Percentiles rank a stretch among this genome's conserved stretches.
These are phyloP conservation scores for Yarrowia phangngaensis DNA, from an alignment of 805 yeast species.

Conservation along the genomic window DNA sequence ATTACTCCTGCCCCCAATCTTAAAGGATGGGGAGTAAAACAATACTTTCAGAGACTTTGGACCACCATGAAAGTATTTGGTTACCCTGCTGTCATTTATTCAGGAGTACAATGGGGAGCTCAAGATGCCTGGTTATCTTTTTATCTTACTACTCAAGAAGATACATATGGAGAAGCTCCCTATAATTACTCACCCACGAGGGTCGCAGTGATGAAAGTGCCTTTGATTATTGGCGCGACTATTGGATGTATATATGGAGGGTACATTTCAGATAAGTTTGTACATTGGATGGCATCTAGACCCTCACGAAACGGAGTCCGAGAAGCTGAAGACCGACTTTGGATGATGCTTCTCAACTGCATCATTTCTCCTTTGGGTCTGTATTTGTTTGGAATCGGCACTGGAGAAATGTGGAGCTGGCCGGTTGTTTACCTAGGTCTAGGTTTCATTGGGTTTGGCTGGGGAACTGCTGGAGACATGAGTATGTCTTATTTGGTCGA, in stretches of 20 bases:
- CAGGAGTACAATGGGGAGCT: constrained; percentile 70
- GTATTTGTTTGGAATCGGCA: constrained; percentile 62
- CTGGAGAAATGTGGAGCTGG: constrained; percentile 54
- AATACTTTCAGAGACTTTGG: constrained; percentile 55
- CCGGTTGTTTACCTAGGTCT: constrained; percentile 52
- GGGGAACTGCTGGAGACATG: constrained; percentile 58
- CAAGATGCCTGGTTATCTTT: constrained; percentile 75
- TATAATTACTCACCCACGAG: constrained; percentile 62
- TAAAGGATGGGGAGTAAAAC: constrained; percentile 61
- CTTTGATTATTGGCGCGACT: constrained; percentile 54
- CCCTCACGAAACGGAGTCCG: constrained; percentile 46
- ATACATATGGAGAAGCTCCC: constrained; percentile 60
- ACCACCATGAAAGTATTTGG: constrained; percentile 40
- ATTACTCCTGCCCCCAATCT: constrained; percentile 50
- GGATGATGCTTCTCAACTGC: constrained; percentile 48
- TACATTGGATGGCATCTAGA: constrained; percentile 50
- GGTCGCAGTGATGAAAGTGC: constrained; percentile 73
- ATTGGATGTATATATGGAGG: constrained; percentile 51
- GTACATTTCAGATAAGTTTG: constrained; percentile 52
- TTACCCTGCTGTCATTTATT: constrained; percentile 56
- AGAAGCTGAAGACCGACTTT: constrained; percentile 55
- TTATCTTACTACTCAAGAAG: constrained; percentile 70
- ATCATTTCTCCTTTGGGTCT: constrained; percentile 53
- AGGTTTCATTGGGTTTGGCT: constrained; percentile 54
- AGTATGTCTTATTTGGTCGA: constrained; percentile 55